A percentile compares a stretch with the other conserved stretches of the same genome.
phyloP scores from a whole-genome alignment of 371 early-diverging fungal genomes.

The Rhizopus microsporus region DNA sequence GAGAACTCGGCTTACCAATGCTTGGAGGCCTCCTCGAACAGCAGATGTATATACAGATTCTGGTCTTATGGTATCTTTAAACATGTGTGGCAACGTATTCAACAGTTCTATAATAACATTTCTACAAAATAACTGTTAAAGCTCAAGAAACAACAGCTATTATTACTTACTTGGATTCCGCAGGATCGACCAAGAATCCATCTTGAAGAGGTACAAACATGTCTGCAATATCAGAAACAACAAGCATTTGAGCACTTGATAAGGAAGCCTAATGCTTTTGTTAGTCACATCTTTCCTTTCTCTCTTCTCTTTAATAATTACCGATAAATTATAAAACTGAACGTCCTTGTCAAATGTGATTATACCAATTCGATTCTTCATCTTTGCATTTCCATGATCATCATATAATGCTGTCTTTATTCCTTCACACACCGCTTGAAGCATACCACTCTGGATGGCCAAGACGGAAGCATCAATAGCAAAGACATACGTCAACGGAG shows the following conservation, averaged over 20 bases:
- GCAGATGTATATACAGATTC: constrained; percentile 90
- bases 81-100: constrained; percentile 82
- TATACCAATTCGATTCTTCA: constrained; percentile 72
- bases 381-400: constrained; percentile 23
- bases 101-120: constrained; percentile 82
- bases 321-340: constrained; percentile 92
- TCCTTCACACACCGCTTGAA: constrained; percentile 69
- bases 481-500: constrained; percentile 83
- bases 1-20: constrained; percentile 57
- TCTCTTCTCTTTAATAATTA: constrained; percentile 26
- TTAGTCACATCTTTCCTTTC: neutral
- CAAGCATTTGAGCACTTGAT: constrained; percentile 93
- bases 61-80: constrained; percentile 72
- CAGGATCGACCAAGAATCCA: constrained; percentile 89
- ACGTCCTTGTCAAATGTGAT: constrained; percentile 89
- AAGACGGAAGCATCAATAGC: constrained; percentile 93
- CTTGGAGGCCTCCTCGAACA: constrained; percentile 75
- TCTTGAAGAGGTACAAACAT: constrained; percentile 92
- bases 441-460: constrained; percentile 83
- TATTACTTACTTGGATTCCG: constrained; percentile 59
- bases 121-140: constrained; percentile 34
- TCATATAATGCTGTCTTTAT: constrained; percentile 76
- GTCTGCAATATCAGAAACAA: constrained; percentile 92
- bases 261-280: constrained; percentile 56
- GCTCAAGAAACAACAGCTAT: neutral